These are phyloP conservation scores for Umbelopsis sp. DNA, from an alignment of 192 early-diverging fungal genomes.

Conservation along the genomic window DNA sequence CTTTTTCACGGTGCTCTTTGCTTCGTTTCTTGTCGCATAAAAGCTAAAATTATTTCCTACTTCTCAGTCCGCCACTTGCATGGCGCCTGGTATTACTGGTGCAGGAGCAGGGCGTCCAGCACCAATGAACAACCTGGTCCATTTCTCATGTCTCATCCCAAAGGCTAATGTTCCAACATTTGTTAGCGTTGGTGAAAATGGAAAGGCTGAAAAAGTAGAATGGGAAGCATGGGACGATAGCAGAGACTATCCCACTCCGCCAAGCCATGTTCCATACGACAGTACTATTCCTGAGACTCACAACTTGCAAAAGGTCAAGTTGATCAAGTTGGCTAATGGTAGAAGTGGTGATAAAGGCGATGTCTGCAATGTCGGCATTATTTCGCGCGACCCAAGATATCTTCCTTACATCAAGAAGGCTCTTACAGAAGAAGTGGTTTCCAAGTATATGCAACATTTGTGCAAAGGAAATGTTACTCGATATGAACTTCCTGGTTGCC, in stretches of 20 bases:
- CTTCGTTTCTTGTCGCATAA: neutral
- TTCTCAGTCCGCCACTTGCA: slow-evolving; percentile 50
- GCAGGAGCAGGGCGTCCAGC: slow-evolving; percentile 57
- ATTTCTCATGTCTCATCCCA: slow-evolving; percentile 60
- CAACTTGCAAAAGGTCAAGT: slow-evolving; percentile 39
- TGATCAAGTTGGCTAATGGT: slow-evolving; percentile 61
- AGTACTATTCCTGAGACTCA: neutral
- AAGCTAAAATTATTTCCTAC: neutral
- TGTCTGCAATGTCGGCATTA: slow-evolving; percentile 60
- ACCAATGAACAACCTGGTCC: slow-evolving; percentile 59
- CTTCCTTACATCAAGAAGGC: slow-evolving; percentile 55
- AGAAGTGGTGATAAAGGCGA: slow-evolving; percentile 71
- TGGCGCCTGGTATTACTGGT: slow-evolving; percentile 60
- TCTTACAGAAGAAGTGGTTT: slow-evolving; percentile 51
- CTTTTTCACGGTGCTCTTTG: neutral
- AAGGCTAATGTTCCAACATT: slow-evolving; percentile 44
- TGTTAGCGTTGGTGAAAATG: slow-evolving; percentile 38
- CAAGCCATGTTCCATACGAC: slow-evolving; percentile 7
- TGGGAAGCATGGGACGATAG: slow-evolving; percentile 36
- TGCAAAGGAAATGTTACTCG: slow-evolving; percentile 58
- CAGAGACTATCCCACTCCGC: neutral
- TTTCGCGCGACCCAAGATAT: slow-evolving; percentile 59
- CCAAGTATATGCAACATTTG: slow-evolving; percentile 60
- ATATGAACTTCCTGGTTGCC: slow-evolving; percentile 58
- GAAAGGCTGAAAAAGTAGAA: slow-evolving; percentile 10